Evolutionary conservation across 2,329 filamentous ascomycete species (phyloP).

Genomic region (Periconia sp.): DNA sequence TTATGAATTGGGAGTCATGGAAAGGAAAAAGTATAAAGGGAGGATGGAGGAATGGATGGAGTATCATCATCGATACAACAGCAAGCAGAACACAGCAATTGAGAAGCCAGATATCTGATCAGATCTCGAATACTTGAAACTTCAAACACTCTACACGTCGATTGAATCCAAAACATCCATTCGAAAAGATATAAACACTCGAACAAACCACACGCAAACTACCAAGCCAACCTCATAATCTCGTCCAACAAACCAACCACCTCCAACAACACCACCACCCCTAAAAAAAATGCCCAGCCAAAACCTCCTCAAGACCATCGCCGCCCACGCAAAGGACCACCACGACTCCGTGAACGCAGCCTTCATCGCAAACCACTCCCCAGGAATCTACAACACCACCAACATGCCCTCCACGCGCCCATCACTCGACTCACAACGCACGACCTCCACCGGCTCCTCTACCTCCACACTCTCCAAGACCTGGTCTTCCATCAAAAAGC

Average conservation of each 20-base stretch:
- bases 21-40: too few relatives aligned
- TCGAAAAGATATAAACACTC: neutral
- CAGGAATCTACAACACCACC: conserved; percentile 6
- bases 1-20: too few relatives aligned
- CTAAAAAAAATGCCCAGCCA: neutral
- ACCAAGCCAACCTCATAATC: neutral
- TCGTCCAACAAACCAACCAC: neutral
- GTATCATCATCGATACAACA: too few relatives aligned
- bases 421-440: conserved; percentile 16
- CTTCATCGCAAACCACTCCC: conserved; percentile 26
- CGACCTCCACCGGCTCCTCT: conserved; percentile 12
- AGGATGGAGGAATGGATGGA: too few relatives aligned
- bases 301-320: conserved; percentile 7
- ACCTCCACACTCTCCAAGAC: conserved; percentile 19
- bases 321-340: conserved; percentile 31
- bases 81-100: too few relatives aligned
- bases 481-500: conserved; percentile 33
- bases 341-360: conserved; percentile 33
- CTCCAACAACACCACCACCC: neutral
- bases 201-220: neutral
- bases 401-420: conserved; percentile 8
- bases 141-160: neutral
- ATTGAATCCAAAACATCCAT: too few relatives aligned
- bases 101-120: neutral
- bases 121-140: neutral